Base-by-base conservation (phyloP, 345 rosid species). In the Eutrema heterophyllum region DNA sequence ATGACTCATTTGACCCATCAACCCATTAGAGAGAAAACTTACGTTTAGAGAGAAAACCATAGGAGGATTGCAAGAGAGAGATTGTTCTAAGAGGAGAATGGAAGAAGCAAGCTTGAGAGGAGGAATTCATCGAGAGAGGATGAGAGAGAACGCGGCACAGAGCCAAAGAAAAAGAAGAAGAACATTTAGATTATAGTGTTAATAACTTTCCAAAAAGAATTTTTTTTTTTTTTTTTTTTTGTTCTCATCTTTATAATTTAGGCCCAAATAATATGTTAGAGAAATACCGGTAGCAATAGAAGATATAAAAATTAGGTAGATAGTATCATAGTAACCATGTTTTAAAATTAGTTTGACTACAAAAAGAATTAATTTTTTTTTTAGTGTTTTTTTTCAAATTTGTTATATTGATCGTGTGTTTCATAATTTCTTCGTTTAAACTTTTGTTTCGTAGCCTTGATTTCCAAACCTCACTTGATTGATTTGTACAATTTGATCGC, bases 21-120 rank as follows among this genome's bases (percentile, higher is more conserved):
- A 21, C 2, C 24, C 24, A 21, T 21, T 21, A 35, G 35, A 36
- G 35, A 50, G 41, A 10, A 45, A 61, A 52, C 68, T 75, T 68
- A 75, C 79, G 33, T 12, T 68, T 68, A 1, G 45, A 52, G 50
- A 52, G 0, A 64, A 68, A 43, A 16, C 12, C 68, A 14, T 14
- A 68, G 2, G 79, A 45, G 6, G 72, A 30, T 33, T 52, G 64
- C 27, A 64, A 63, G 61, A 61, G 58, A 3, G 74, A 61, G 64
- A 61, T 2, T 12, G 64, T 51, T 62, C 35, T 63, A 13, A 61
- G 73, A 40, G 73, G 54, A 41, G 64, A 51, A 4, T 67, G 68
- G 45, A 67, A 61, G 79, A 75, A 45, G 51, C 74, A 68, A 45
- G 74, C 64, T 75, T 75, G 74, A 18, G 70, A 68, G 21, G 21